phyloP scores from a whole-genome alignment of 805 yeast species.

The Yarrowia osloensis region DNA sequence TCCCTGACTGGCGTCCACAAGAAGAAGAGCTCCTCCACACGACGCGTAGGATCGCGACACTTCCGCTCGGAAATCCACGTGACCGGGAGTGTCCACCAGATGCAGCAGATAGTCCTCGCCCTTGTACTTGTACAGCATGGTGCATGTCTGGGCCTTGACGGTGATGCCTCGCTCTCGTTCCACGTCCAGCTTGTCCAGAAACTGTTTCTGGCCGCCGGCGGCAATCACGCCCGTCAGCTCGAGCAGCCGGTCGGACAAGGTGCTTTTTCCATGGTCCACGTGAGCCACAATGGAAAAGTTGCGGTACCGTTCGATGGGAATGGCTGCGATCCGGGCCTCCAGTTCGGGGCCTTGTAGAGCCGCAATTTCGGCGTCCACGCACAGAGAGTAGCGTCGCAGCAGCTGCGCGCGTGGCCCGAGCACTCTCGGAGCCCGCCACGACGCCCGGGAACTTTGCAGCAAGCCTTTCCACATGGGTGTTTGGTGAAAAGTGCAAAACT shows the following conservation, averaged over 20 bases:
- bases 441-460: not conserved
- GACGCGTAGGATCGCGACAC: slow-evolving; percentile 94
- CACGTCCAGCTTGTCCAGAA: slow-evolving; percentile 87
- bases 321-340: slow-evolving; percentile 65
- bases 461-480: not conserved
- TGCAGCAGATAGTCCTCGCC: slow-evolving; percentile 80
- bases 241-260: slow-evolving; percentile 81
- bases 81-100: slow-evolving; percentile 96
- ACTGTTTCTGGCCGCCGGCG: slow-evolving; percentile 74
- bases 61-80: slow-evolving; percentile 92
- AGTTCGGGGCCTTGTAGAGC: slow-evolving; percentile 36
- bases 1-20: slow-evolving; percentile 95
- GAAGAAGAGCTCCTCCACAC: slow-evolving; percentile 87
- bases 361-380: slow-evolving; percentile 12
- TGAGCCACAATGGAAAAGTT: slow-evolving; percentile 96
- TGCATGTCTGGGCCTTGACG: slow-evolving; percentile 93
- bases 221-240: slow-evolving; percentile 89
- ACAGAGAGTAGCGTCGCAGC: slow-evolving; percentile 1
- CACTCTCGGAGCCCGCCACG: not conserved
- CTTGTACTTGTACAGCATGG: slow-evolving; percentile 77
- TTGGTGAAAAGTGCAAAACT: not conserved
- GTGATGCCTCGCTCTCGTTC: slow-evolving; percentile 97
- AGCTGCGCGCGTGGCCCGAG: not conserved
- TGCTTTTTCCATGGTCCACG: slow-evolving; percentile 79
- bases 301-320: slow-evolving; percentile 80